Percentiles rank a stretch among this genome's conserved stretches.
phyloP scores from a whole-genome alignment of 2,329 filamentous ascomycete genomes.

The Penicillium sp. region DNA sequence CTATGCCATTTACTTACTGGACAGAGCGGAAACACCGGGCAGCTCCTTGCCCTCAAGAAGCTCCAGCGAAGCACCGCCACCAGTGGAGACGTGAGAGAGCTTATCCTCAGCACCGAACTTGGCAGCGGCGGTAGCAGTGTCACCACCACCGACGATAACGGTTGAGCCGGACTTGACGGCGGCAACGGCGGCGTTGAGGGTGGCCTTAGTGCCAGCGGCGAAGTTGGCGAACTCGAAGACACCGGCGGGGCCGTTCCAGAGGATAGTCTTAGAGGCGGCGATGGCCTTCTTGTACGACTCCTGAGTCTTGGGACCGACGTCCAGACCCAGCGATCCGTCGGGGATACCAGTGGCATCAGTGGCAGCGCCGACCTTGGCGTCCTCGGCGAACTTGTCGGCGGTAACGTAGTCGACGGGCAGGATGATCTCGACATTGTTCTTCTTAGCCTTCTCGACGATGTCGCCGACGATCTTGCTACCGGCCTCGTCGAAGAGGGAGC shows the following conservation, averaged over 20 bases:
- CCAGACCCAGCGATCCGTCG: constrained; percentile 97
- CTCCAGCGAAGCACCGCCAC: constrained; percentile 93
- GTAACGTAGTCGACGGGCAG: constrained; percentile 95
- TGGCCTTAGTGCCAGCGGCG: constrained; percentile 87
- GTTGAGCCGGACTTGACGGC: constrained; percentile 85
- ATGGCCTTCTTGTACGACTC: constrained; percentile 89
- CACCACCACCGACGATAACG: constrained; percentile 97
- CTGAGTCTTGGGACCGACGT: constrained; percentile 87
- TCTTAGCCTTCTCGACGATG: constrained; percentile 93
- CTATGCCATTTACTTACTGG: constrained; percentile 62
- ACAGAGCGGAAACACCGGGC: constrained; percentile 90
- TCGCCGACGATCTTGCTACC: constrained; percentile 88
- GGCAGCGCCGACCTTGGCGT: constrained; percentile 79
- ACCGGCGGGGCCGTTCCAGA: constrained; percentile 97
- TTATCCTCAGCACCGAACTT: constrained; percentile 97
- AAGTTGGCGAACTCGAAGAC: constrained; percentile 98
- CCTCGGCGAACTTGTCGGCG: constrained; percentile 88
- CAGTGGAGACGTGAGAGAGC: constrained; percentile 97
- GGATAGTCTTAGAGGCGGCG: constrained; percentile 86
- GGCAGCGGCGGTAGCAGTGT: constrained; percentile 95
- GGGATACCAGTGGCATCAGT: constrained; percentile 89
- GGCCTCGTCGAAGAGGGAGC: constrained; percentile 89
- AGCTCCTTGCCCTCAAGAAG: constrained; percentile 97
- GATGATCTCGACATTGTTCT: constrained; percentile 92
- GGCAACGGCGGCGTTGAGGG: constrained; percentile 83